Evolutionary conservation across 176 grass and related monocot species (phyloP), one percentile per base, ranked within the genome.

Genomic region (Avena sativa): DNA sequence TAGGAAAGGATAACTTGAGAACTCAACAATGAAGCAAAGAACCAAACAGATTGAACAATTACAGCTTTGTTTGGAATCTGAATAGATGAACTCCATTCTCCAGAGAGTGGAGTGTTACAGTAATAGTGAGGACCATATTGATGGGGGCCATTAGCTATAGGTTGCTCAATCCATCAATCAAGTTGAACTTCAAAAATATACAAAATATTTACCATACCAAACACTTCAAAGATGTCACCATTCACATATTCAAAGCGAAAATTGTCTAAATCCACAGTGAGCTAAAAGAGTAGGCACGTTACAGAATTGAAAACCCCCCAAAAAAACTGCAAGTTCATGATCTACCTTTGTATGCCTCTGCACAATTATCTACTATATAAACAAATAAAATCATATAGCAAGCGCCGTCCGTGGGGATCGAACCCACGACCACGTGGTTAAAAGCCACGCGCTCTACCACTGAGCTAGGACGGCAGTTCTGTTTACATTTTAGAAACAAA

Each of bases 371-470:
- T 30, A 30, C 28, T 30, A 30, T 30, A 30, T 2, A 30, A 55
- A 15, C 0, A 55, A 17, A 17, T 6, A 30, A 6, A 48, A 6
- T 43, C 6, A 7, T 53, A 53, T 0, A 1, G 7, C 15, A 56
- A 0, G 6, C 14, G 55, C 55, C 55, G 55, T 57, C 85, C 85
- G 76, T 87, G 89, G 81, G 89, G 85, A 84, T 91, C 81, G 85
- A 91, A 87, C 81, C 81, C 89, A 87, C 81, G 89, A 74, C 85
- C 85, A 87, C 89, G 81, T 84, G 89, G 81, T 86, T 83, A 87
- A 80, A 87, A 93, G 86, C 79, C 76, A 88, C 88, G 88, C 88
- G 86, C 83, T 95, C 90, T 92, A 90, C 88, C 93, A 92, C 89
- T 85, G 89, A 91, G 89, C 86, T 91, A 91, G 89, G 86, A 91